phyloP scores from a whole-genome alignment of 2,329 filamentous ascomycete genomes.

The Drechslerella dactyloides region DNA sequence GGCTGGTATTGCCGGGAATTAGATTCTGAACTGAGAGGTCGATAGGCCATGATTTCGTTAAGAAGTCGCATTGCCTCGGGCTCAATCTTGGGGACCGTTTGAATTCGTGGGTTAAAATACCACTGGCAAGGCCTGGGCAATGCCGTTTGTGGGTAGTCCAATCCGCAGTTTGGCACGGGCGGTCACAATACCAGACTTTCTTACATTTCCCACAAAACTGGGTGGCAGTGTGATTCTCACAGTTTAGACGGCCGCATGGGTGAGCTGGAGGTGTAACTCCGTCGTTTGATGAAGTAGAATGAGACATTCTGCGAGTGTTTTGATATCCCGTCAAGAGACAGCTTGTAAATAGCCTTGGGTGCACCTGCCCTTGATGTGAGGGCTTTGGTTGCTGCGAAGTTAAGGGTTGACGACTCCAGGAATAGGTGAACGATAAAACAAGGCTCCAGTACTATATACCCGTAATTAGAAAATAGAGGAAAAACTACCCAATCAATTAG shows the following conservation, averaged over 20 bases:
- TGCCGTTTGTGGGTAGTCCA: constrained; percentile 12
- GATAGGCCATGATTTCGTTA: constrained; percentile 9
- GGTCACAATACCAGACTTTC: constrained; percentile 14
- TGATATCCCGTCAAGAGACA: constrained; percentile 8
- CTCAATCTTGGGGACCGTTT: constrained; percentile 16
- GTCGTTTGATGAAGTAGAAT: constrained; percentile 15
- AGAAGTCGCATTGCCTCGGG: constrained; percentile 14
- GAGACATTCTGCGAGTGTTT: constrained; percentile 12
- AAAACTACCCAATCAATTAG: too few relatives aligned
- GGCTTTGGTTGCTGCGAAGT: neutral
- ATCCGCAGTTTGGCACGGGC: constrained; percentile 6
- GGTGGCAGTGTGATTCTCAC: constrained; percentile 20
- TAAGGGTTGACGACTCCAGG: too few relatives aligned
- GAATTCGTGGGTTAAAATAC: constrained; percentile 15
- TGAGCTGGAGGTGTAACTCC: constrained; percentile 10
- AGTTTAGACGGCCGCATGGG: constrained; percentile 16
- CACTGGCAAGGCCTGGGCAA: constrained; percentile 15
- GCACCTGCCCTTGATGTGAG: neutral
- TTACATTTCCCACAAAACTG: constrained; percentile 30
- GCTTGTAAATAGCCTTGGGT: neutral
- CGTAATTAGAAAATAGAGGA: too few relatives aligned
- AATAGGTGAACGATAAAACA: too few relatives aligned
- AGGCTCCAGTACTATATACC: too few relatives aligned
- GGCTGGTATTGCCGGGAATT: constrained; percentile 16
- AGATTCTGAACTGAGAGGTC: constrained; percentile 17